A percentile compares a stretch with the other conserved stretches of the same genome.
phyloP scores from a whole-genome alignment of 1,284 basidiomycete genomes.

The Inonotus hispidus region DNA sequence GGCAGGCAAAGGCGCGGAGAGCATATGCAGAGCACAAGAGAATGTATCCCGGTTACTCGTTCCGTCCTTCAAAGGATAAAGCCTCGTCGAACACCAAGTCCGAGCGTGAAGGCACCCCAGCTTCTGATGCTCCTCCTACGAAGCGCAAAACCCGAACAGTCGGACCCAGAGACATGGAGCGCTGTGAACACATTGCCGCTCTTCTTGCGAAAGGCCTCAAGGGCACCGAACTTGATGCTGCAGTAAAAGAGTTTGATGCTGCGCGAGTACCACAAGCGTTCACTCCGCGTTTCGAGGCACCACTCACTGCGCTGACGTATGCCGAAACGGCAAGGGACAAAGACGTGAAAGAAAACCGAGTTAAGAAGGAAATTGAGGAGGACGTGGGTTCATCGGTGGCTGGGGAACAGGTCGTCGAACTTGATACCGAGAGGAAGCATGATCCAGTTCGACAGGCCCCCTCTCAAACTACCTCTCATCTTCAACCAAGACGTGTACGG shows the following conservation, averaged over 20 bases:
- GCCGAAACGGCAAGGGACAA: neutral
- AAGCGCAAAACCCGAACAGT: conserved; percentile 63
- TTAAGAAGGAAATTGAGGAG: conserved; percentile 3
- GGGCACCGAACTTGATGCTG: conserved; percentile 60
- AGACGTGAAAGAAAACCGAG: neutral
- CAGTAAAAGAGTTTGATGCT: conserved; percentile 69
- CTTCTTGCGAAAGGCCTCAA: conserved; percentile 70
- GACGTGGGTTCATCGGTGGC: neutral
- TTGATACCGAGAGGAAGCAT: neutral
- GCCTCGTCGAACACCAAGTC: neutral
- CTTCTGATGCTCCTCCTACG: conserved; percentile 32
- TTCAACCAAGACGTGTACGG: neutral
- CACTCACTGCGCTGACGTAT: conserved; percentile 47
- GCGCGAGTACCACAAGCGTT: conserved; percentile 58
- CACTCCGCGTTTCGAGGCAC: conserved; percentile 59
- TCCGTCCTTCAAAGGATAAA: conserved; percentile 39
- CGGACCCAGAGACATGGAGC: conserved; percentile 62
- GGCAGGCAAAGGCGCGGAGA: conserved; percentile 60
- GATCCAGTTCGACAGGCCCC: neutral
- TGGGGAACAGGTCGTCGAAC: neutral
- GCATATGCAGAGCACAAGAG: conserved; percentile 63
- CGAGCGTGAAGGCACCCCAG: neutral
- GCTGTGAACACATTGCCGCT: conserved; percentile 74
- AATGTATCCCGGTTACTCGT: conserved; percentile 66
- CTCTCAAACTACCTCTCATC: neutral